phyloP scores from a whole-genome alignment of 257 asterid species.

The Solanum piurae region DNA sequence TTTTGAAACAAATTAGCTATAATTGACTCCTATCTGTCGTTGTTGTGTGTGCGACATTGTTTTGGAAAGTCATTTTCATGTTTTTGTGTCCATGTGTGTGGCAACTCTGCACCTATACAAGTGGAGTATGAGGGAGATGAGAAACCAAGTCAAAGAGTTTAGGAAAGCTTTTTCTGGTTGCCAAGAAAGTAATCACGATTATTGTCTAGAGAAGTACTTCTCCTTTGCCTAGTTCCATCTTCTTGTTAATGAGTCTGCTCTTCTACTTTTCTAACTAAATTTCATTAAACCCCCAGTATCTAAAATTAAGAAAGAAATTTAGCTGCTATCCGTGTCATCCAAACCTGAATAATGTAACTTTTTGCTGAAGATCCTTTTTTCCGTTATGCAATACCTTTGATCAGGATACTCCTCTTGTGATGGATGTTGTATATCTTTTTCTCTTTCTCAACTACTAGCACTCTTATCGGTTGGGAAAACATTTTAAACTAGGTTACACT shows the following conservation, averaged over 20 bases:
- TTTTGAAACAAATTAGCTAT: neutral
- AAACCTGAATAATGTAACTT: neutral
- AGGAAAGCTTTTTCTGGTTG: neutral
- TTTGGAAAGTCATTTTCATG: neutral
- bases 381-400: neutral
- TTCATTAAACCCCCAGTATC: neutral
- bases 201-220: neutral
- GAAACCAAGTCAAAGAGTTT: neutral
- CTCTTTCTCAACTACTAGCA: neutral
- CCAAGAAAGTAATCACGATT: neutral
- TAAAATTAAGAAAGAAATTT: neutral
- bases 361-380: neutral
- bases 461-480: neutral
- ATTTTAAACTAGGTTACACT: neutral
- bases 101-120: neutral
- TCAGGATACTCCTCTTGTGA: neutral
- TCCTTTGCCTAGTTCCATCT: neutral
- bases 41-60: neutral
- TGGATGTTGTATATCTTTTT: neutral
- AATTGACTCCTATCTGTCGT: neutral
- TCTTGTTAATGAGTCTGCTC: neutral
- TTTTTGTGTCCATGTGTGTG: neutral
- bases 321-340: neutral
- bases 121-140: neutral
- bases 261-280: neutral